These are phyloP conservation scores for Smittium culicis DNA, from an alignment of 371 early-diverging fungal species.

Conservation along the genomic window DNA sequence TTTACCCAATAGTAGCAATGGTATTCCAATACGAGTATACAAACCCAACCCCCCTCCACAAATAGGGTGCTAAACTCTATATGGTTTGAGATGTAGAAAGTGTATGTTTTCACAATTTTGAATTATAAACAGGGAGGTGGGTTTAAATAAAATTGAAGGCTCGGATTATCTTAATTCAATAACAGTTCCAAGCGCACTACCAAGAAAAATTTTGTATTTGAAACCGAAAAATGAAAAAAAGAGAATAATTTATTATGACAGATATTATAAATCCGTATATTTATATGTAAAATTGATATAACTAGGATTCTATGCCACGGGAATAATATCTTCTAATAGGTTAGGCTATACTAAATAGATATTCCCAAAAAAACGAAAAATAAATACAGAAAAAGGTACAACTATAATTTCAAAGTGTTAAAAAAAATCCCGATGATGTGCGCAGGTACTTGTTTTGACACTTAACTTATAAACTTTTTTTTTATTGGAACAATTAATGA, in stretches of 20 bases:
- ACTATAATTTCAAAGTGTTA: not conserved
- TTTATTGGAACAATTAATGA: not conserved
- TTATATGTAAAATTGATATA: not conserved
- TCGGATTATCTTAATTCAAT: not conserved
- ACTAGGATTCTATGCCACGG: not conserved
- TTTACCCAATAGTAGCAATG: not conserved
- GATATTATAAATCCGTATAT: not conserved
- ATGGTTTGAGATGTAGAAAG: conserved; percentile 3
- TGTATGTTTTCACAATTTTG: not conserved
- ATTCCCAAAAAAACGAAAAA: not conserved
- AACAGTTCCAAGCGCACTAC: not conserved
- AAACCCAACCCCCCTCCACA: not conserved
- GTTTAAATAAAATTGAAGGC: not conserved
- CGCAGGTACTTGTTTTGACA: not conserved
- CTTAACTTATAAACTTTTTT: not conserved
- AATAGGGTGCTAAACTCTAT: not conserved
- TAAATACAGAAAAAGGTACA: not conserved
- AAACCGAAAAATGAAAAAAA: not conserved
- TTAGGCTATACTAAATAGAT: not conserved
- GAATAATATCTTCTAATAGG: not conserved
- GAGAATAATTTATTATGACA: not conserved
- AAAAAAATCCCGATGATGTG: not conserved
- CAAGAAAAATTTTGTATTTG: not conserved
- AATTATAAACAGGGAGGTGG: not conserved
- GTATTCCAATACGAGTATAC: not conserved